Evolutionary conservation across 306 rosid species (phyloP).

Genomic region (Lupinus albus): DNA sequence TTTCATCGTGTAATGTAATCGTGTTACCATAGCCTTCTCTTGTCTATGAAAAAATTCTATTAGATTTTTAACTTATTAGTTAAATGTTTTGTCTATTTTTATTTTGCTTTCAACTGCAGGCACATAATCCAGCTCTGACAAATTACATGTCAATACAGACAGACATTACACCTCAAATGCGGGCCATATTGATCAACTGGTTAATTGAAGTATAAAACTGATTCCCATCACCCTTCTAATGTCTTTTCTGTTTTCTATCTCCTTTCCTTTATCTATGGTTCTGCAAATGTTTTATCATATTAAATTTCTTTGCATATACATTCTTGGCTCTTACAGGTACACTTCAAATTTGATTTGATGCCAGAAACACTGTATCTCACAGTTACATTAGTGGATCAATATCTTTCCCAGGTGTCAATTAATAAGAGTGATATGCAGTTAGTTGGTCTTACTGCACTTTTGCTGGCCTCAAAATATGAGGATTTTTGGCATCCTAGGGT

Average conservation of each 20-base stretch:
- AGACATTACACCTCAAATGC: constrained; percentile 73
- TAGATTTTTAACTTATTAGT: background rate
- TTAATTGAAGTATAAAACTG: constrained; percentile 69
- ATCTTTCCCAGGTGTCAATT: constrained; percentile 67
- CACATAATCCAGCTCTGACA: constrained; percentile 54
- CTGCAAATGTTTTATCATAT: constrained; percentile 25
- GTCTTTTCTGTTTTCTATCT: constrained; percentile 1
- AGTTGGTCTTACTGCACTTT: constrained; percentile 89
- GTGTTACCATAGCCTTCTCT: constrained; percentile 1
- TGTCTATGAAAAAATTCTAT: background rate
- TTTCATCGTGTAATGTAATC: constrained; percentile 5
- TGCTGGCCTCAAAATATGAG: constrained; percentile 90
- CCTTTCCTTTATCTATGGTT: constrained; percentile 5
- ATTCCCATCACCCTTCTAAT: constrained; percentile 23
- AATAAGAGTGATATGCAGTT: constrained; percentile 77
- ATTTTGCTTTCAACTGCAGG: constrained; percentile 53
- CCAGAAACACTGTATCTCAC: constrained; percentile 86
- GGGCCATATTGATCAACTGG: constrained; percentile 88
- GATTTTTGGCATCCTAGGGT: constrained; percentile 97
- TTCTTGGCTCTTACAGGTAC: constrained; percentile 63
- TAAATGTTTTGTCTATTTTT: constrained; percentile 27
- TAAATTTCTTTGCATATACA: constrained; percentile 28
- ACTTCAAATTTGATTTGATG: constrained; percentile 84
- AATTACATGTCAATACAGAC: constrained; percentile 73
- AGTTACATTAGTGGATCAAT: constrained; percentile 72